Conservation (phyloP, 140 eudicot species). For the Anethum foeniculum region DNA sequence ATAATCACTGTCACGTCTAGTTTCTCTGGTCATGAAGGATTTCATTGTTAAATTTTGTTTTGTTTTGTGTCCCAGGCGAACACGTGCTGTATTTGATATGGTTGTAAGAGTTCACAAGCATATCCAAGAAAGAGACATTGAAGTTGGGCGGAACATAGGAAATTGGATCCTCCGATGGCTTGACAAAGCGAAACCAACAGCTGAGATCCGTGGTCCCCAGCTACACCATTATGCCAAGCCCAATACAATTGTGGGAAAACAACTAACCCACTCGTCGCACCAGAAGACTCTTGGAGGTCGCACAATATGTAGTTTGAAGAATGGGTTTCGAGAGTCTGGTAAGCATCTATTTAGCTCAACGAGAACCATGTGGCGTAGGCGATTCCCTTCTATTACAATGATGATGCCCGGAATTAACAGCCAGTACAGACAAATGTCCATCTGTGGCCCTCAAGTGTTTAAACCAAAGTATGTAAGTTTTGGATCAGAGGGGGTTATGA, state of each 20-base stretch:
- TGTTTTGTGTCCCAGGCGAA: constrained; percentile 42
- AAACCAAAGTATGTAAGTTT: constrained; percentile 17
- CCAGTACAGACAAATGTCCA: constrained; percentile 37
- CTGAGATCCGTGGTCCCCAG: constrained; percentile 49
- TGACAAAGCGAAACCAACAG: constrained; percentile 66
- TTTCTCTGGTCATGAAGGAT: background rate
- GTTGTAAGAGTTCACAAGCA: constrained; percentile 61
- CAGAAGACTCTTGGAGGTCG: constrained; percentile 23
- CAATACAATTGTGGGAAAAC: constrained; percentile 18
- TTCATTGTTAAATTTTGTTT: background rate
- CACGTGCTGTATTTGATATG: constrained; percentile 57
- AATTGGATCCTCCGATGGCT: constrained; percentile 87
- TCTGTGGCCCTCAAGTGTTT: constrained; percentile 16
- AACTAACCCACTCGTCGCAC: constrained; percentile 20
- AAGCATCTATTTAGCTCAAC: constrained; percentile 42
- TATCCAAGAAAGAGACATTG: constrained; percentile 81
- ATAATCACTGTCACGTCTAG: background rate
- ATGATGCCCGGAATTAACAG: constrained; percentile 40
- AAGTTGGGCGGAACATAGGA: constrained; percentile 71
- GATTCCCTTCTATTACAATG: constrained; percentile 34
- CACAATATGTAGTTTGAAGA: constrained; percentile 20
- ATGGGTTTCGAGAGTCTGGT: constrained; percentile 30
- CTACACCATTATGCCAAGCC: constrained; percentile 14
- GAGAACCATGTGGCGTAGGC: constrained; percentile 31
- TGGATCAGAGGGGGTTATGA: constrained; percentile 42